phyloP scores from a whole-genome alignment of 176 grass and related monocot species.

The Triticum monococcum region DNA sequence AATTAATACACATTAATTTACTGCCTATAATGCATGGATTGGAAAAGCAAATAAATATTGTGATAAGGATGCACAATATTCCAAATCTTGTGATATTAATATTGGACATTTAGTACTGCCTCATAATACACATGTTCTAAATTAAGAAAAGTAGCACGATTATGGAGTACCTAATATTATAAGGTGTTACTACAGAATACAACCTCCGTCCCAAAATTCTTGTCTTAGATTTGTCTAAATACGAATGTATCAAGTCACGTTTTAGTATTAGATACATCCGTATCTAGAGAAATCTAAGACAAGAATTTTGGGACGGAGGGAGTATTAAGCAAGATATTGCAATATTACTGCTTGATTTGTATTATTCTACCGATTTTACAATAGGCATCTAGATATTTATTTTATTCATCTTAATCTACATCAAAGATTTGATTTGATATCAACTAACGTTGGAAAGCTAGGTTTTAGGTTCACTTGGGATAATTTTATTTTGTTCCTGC shows the following conservation, averaged over 20 bases:
- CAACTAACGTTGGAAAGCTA: neutral
- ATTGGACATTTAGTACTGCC: neutral
- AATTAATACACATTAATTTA: neutral
- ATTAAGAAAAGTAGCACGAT: neutral
- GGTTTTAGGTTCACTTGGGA: neutral
- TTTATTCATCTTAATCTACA: neutral
- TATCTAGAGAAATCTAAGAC: no score
- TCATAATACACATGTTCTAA: neutral
- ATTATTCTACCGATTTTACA: neutral
- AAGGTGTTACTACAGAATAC: neutral
- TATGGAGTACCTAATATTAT: neutral
- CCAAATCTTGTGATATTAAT: neutral
- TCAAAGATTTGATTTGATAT: neutral
- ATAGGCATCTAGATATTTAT: neutral
- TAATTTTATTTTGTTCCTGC: neutral
- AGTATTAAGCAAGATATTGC: neutral
- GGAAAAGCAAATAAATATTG: neutral
- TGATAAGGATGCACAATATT: neutral
- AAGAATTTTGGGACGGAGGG: no score
- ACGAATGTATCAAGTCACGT: no score
- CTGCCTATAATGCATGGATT: neutral
- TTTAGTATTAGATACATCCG: no score
- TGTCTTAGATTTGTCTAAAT: no score
- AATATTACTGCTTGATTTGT: neutral
- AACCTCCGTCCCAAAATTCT: no score